phyloP scores from a whole-genome alignment of 495 filamentous ascomycete species.

The Cryomyces antarcticus region DNA sequence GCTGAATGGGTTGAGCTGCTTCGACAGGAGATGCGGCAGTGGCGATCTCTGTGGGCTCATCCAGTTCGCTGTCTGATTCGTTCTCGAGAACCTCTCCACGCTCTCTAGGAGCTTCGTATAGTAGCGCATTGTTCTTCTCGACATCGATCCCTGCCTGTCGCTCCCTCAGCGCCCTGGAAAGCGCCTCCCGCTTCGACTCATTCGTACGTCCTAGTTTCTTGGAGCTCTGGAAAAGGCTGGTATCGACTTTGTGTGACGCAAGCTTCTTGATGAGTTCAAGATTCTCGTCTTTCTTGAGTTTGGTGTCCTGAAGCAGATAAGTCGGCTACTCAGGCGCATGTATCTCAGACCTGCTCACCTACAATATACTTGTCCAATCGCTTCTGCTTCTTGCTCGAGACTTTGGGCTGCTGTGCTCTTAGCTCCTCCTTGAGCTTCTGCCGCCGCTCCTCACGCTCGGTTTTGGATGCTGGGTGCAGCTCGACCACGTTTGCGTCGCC shows the following conservation, averaged over 20 bases:
- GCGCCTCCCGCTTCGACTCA: slow-evolving; percentile 44
- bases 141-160: slow-evolving; percentile 34
- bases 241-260: slow-evolving; percentile 58
- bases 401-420: slow-evolving; percentile 37
- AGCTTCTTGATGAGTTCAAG: slow-evolving; percentile 66
- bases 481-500: slow-evolving; percentile 52
- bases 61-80: slow-evolving; percentile 1
- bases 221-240: slow-evolving; percentile 53
- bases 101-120: slow-evolving; percentile 20
- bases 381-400: slow-evolving; percentile 84
- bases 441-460: slow-evolving; percentile 47
- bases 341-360: slow-evolving; percentile 7
- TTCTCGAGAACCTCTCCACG: slow-evolving; percentile 7
- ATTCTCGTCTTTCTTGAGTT: slow-evolving; percentile 88
- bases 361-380: slow-evolving; percentile 91
- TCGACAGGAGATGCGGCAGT: slow-evolving; percentile 1
- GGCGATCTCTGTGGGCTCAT: slow-evolving; percentile 3
- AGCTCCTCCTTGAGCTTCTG: slow-evolving; percentile 46
- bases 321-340: background rate
- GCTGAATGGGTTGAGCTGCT: background rate
- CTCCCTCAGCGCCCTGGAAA: slow-evolving; percentile 38
- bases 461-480: slow-evolving; percentile 43
- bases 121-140: slow-evolving; percentile 23
- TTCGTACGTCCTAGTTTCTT: slow-evolving; percentile 47
- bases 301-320: slow-evolving; percentile 47